phyloP scores from a whole-genome alignment of 1,284 basidiomycete species.

The Grifola frondosa region DNA sequence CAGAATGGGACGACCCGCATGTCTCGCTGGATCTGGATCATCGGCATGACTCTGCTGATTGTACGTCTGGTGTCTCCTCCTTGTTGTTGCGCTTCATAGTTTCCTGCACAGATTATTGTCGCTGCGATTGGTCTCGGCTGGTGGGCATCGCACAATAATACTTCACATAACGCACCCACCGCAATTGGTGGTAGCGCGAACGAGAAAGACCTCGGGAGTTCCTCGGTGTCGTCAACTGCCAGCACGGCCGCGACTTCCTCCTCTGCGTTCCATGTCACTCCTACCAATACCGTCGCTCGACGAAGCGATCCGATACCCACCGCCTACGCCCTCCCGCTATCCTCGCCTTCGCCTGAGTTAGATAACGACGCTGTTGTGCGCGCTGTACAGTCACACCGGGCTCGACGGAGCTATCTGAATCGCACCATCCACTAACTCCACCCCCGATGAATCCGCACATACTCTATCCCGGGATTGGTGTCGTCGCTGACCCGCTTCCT shows the following conservation, averaged over 20 bases:
- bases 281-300: slow-evolving; percentile 49
- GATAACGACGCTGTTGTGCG: no score
- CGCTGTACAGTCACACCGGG: slow-evolving; percentile 12
- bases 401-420: slow-evolving; percentile 20
- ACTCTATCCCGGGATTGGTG: slow-evolving; percentile 23
- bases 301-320: slow-evolving; percentile 27
- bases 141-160: slow-evolving; percentile 52
- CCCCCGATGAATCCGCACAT: neutral
- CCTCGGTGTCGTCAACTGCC: no score
- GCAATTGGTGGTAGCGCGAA: slow-evolving; percentile 68
- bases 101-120: slow-evolving; percentile 41
- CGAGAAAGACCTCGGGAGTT: slow-evolving; percentile 36
- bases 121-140: slow-evolving; percentile 58
- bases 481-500: slow-evolving; percentile 27
- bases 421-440: slow-evolving; percentile 21
- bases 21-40: slow-evolving; percentile 68
- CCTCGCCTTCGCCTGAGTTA: neutral
- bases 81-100: no score
- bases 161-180: slow-evolving; percentile 49
- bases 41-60: slow-evolving; percentile 58
- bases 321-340: neutral
- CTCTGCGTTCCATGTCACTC: slow-evolving; percentile 41
- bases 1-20: slow-evolving; percentile 49
- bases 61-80: no score
- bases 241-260: slow-evolving; percentile 18